Percentiles rank a stretch among this genome's conserved stretches.
These are phyloP conservation scores for Endothia cerciana DNA, from an alignment of 2,329 filamentous ascomycete genomes.

Conservation along the genomic window DNA sequence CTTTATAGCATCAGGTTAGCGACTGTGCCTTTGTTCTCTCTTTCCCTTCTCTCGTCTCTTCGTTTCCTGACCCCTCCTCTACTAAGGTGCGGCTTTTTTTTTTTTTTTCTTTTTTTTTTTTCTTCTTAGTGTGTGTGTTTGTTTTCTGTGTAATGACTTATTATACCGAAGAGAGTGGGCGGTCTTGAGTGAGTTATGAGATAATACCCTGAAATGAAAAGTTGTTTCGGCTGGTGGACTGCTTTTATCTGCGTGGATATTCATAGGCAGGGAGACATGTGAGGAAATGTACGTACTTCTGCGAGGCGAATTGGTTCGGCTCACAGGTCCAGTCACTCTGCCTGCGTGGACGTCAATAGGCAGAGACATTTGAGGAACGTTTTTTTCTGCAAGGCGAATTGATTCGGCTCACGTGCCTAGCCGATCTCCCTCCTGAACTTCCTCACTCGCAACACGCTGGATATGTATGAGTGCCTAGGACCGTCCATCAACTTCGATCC, in stretches of 20 bases:
- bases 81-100: too few species aligned
- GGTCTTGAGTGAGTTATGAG: background rate
- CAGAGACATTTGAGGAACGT: too few species aligned
- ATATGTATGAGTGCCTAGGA: background rate
- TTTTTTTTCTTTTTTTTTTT: background rate
- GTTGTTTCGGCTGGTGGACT: background rate
- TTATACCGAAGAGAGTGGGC: background rate
- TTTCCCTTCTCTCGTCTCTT: background rate
- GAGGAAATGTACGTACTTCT: background rate
- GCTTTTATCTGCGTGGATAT: background rate
- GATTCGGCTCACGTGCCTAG: background rate
- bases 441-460: background rate
- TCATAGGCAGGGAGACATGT: background rate
- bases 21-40: background rate
- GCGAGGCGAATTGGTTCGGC: background rate
- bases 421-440: background rate
- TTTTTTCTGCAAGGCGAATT: background rate
- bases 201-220: conserved; percentile 1
- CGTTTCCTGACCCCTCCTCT: too few species aligned
- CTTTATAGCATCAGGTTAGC: background rate
- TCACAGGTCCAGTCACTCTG: background rate
- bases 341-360: too few species aligned
- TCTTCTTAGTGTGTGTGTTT: background rate
- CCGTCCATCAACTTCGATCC: background rate
- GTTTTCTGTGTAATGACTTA: background rate